phyloP scores from a whole-genome alignment of 169 alveolate species.

The Plasmodium chabaudi region DNA sequence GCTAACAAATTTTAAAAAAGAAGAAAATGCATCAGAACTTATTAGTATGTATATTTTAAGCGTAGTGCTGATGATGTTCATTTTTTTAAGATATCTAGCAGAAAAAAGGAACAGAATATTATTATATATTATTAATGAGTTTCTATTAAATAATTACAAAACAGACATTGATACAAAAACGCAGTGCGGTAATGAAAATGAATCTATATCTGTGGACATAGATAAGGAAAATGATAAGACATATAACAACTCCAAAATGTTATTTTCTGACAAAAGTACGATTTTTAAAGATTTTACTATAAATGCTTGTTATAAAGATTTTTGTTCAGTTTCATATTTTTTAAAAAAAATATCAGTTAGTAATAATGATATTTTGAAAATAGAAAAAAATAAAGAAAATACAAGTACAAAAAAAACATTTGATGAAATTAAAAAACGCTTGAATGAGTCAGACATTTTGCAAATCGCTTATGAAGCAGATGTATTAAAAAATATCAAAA shows the following conservation, averaged over 20 bases:
- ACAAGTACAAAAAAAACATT: background rate
- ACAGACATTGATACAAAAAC: background rate
- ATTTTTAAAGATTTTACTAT: conserved; percentile 64
- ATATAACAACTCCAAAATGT: conserved; percentile 33
- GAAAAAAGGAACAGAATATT: conserved; percentile 51
- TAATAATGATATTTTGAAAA: conserved; percentile 13
- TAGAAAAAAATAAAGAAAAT: conserved; percentile 13
- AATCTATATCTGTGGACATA: conserved; percentile 50
- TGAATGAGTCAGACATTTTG: conserved; percentile 63
- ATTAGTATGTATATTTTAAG: conserved; percentile 36
- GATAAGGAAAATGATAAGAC: conserved; percentile 29
- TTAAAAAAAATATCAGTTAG: conserved; percentile 48
- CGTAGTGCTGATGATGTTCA: conserved; percentile 37
- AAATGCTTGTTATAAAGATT: conserved; percentile 70
- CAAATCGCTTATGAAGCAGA: conserved; percentile 67
- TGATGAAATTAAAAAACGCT: conserved; percentile 26
- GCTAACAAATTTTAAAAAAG: background rate
- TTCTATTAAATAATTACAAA: conserved; percentile 15
- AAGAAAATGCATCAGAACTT: conserved; percentile 7
- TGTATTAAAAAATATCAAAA: conserved; percentile 66
- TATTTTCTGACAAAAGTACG: conserved; percentile 50
- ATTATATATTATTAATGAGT: conserved; percentile 28
- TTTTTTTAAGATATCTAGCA: conserved; percentile 30
- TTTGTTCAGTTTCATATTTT: conserved; percentile 43
- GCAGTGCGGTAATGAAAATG: conserved; percentile 13